Evolutionary conservation across 1,284 basidiomycete genomes (phyloP).

Genomic region (Ceratorhiza oryzae-sativae): DNA sequence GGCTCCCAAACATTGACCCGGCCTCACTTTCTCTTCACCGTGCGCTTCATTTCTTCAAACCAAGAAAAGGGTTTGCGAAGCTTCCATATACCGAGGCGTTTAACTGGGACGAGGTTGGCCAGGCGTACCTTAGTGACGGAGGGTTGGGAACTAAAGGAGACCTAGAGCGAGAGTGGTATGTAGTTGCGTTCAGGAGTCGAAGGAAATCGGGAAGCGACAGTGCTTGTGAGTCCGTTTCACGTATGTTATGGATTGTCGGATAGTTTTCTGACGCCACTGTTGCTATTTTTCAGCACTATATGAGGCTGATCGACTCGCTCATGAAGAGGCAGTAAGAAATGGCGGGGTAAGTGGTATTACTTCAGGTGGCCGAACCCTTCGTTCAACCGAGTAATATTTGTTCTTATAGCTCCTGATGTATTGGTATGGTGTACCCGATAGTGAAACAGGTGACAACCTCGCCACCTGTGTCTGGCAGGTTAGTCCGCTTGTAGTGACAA

Average conservation of each 20-base stretch:
- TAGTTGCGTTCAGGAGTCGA: constrained; percentile 85
- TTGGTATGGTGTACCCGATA: constrained; percentile 89
- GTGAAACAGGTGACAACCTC: constrained; percentile 77
- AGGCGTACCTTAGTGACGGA: constrained; percentile 16
- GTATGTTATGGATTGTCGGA: too few relatives aligned
- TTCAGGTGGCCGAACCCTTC: background rate
- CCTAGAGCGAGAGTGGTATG: constrained; percentile 82
- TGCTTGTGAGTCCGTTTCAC: constrained; percentile 59
- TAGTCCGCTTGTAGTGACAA: constrained; percentile 39
- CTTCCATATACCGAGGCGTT: constrained; percentile 76
- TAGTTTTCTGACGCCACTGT: too few relatives aligned
- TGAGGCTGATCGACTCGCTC: constrained; percentile 82
- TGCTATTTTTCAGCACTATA: constrained; percentile 66
- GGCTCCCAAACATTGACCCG: constrained; percentile 81
- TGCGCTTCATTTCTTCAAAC: constrained; percentile 79
- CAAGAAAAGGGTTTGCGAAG: constrained; percentile 64
- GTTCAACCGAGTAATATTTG: constrained; percentile 34
- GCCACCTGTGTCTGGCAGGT: constrained; percentile 94
- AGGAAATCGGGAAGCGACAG: constrained; percentile 74
- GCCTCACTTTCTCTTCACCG: constrained; percentile 84
- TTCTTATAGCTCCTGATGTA: constrained; percentile 72
- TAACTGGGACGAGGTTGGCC: constrained; percentile 78
- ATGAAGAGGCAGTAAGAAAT: constrained; percentile 87
- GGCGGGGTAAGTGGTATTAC: constrained; percentile 66
- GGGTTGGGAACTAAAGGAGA: constrained; percentile 61